Evolutionary conservation across 2,329 filamentous ascomycete genomes (phyloP).

Genomic region (Cladosporium sp.): DNA sequence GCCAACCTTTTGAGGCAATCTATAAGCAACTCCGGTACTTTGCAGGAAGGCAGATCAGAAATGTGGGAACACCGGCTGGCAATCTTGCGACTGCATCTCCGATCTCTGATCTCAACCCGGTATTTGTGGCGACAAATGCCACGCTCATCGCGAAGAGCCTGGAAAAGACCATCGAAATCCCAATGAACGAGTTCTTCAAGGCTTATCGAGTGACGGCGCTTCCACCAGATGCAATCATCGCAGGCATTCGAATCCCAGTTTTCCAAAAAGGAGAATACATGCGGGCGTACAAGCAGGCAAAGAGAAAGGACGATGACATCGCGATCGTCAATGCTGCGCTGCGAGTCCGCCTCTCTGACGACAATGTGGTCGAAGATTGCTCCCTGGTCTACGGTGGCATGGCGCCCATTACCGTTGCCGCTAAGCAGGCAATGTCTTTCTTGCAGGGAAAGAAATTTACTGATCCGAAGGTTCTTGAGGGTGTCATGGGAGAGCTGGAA

Average conservation of each 20-base stretch:
- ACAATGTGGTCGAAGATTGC: slow-evolving; percentile 66
- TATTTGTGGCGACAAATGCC: slow-evolving; percentile 83
- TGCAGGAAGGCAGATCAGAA: slow-evolving; percentile 90
- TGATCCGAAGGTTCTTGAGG: slow-evolving; percentile 79
- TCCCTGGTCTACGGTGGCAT: slow-evolving; percentile 92
- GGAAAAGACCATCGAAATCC: slow-evolving; percentile 72
- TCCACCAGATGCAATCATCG: slow-evolving; percentile 75
- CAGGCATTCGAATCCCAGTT: slow-evolving; percentile 79
- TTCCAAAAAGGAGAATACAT: slow-evolving; percentile 78
- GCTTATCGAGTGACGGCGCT: slow-evolving; percentile 85
- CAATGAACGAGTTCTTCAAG: slow-evolving; percentile 88
- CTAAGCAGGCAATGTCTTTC: slow-evolving; percentile 71
- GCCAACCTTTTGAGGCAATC: slow-evolving; percentile 85
- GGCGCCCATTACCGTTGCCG: slow-evolving; percentile 86
- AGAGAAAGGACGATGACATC: slow-evolving; percentile 97
- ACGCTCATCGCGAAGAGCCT: slow-evolving; percentile 76
- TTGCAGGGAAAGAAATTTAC: slow-evolving; percentile 75
- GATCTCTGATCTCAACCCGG: slow-evolving; percentile 93
- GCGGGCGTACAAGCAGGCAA: slow-evolving; percentile 90
- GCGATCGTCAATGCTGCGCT: slow-evolving; percentile 92
- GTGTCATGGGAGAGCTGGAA: slow-evolving; percentile 83
- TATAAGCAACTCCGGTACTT: slow-evolving; percentile 94
- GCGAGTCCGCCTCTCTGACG: slow-evolving; percentile 65
- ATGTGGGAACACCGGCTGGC: slow-evolving; percentile 94
- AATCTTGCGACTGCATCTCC: slow-evolving; percentile 93